These are phyloP conservation scores for Cenococcum geophilum DNA, from an alignment of 495 filamentous ascomycete genomes.

Conservation along the genomic window DNA sequence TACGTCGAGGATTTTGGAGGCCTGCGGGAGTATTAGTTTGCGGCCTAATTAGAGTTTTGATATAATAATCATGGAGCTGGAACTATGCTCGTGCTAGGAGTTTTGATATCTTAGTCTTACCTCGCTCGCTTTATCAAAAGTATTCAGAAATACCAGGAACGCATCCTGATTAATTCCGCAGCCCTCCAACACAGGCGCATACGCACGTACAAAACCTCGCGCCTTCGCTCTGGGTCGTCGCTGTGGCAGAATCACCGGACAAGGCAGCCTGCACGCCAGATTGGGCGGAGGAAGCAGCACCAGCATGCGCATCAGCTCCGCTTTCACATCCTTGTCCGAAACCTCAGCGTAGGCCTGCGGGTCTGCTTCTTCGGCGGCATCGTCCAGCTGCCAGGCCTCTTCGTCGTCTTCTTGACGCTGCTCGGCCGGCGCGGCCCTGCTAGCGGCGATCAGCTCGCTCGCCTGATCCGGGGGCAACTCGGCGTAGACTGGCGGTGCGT, in stretches of 20 bases:
- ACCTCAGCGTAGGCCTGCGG: constrained; percentile 4
- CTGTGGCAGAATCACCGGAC: constrained; percentile 50
- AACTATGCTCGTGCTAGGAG: not conserved
- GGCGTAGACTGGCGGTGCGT: constrained; percentile 28
- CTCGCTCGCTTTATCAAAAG: constrained; percentile 37
- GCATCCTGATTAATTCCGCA: constrained; percentile 45
- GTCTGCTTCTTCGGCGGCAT: constrained; percentile 39
- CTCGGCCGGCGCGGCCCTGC: constrained; percentile 12
- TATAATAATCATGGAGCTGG: constrained; percentile 38
- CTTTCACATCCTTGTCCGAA: not conserved
- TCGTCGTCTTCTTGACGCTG: constrained; percentile 37
- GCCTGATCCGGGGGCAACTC: constrained; percentile 4
- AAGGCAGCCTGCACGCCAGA: constrained; percentile 26
- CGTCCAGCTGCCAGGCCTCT: constrained; percentile 49
- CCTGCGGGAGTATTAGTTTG: constrained; percentile 17
- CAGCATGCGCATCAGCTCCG: not conserved
- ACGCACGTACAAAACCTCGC: constrained; percentile 47
- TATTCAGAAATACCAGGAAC: constrained; percentile 54
- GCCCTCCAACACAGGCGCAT: constrained; percentile 48
- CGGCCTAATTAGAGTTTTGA: constrained; percentile 34
- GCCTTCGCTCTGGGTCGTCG: constrained; percentile 41
- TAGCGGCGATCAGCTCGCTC: constrained; percentile 10
- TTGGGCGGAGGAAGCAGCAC: constrained; percentile 1
- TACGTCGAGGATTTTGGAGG: constrained; percentile 23
- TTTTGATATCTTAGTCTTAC: constrained; percentile 23